These are phyloP conservation scores for Ophiostoma sp. DNA, from an alignment of 2,329 filamentous ascomycete species.

Conservation along the genomic window DNA sequence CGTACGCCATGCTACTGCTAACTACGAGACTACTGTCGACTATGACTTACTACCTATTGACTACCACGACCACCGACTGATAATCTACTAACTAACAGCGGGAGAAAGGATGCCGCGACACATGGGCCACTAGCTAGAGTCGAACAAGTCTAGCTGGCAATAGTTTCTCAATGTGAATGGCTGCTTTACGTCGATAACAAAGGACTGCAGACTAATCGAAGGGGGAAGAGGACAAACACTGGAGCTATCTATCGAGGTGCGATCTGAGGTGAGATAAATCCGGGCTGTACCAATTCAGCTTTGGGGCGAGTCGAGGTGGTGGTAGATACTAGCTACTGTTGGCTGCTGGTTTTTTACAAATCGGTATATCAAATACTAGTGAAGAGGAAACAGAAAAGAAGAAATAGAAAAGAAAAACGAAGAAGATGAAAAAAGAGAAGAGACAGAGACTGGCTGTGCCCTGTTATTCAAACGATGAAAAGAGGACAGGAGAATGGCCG, in stretches of 20 bases:
- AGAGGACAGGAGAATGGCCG: neutral
- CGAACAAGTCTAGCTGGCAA: neutral
- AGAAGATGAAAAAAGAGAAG: too few species aligned
- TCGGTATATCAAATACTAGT: neutral
- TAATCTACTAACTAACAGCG: too few species aligned
- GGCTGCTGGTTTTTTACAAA: neutral
- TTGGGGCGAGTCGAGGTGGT: too few species aligned
- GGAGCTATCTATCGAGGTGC: constrained; percentile 4
- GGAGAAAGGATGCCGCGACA: too few species aligned
- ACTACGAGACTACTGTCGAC: neutral
- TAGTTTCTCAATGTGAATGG: neutral
- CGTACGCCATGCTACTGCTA: too few species aligned
- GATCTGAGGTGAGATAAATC: neutral
- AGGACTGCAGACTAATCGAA: neutral
- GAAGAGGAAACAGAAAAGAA: neutral
- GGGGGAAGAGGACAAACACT: neutral
- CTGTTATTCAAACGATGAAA: too few species aligned
- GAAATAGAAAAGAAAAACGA: neutral
- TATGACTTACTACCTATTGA: too few species aligned
- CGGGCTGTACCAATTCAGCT: neutral
- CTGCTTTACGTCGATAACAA: neutral
- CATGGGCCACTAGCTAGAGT: neutral
- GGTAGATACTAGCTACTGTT: neutral
- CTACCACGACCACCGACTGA: too few species aligned
- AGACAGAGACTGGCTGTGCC: too few species aligned